A percentile compares a stretch with the other conserved stretches of the same genome.
Conservation (phyloP, 805 yeast genomes). For the Maudiozyma serrabonitensis region DNA sequence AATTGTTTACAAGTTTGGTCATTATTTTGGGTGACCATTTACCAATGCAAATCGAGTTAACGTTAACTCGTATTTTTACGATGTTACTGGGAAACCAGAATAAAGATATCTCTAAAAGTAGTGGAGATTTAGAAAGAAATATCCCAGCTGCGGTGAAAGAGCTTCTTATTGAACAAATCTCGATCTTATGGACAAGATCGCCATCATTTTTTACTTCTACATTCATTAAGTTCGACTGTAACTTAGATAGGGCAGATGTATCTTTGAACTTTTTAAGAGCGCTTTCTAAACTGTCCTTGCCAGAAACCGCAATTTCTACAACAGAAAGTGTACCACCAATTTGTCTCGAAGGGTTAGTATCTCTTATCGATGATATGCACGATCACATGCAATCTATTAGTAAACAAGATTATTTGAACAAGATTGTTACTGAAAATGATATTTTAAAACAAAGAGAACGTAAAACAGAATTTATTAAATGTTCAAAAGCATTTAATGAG, state of each 20-base stretch:
- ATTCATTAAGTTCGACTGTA: constrained; percentile 83
- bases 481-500: constrained; percentile 66
- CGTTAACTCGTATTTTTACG: constrained; percentile 54
- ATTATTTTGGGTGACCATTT: constrained; percentile 55
- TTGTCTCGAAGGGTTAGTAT: constrained; percentile 78
- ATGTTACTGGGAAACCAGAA: constrained; percentile 31
- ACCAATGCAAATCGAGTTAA: constrained; percentile 73
- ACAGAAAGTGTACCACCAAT: constrained; percentile 88
- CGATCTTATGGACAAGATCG: constrained; percentile 71
- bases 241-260: constrained; percentile 74
- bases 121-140: constrained; percentile 16
- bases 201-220: constrained; percentile 68
- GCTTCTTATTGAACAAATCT: constrained; percentile 71
- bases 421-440: constrained; percentile 15
- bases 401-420: constrained; percentile 17
- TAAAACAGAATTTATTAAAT: constrained; percentile 69
- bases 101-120: not conserved
- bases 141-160: constrained; percentile 51
- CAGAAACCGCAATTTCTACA: constrained; percentile 71
- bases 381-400: constrained; percentile 30
- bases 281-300: constrained; percentile 68
- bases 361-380: constrained; percentile 55
- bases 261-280: constrained; percentile 57
- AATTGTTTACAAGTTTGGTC: constrained; percentile 62
- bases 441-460: constrained; percentile 29